Percentiles rank a stretch among this genome's conserved stretches.
Conservation (phyloP, 805 yeast genomes). For the Monosporozyma aquatica region DNA sequence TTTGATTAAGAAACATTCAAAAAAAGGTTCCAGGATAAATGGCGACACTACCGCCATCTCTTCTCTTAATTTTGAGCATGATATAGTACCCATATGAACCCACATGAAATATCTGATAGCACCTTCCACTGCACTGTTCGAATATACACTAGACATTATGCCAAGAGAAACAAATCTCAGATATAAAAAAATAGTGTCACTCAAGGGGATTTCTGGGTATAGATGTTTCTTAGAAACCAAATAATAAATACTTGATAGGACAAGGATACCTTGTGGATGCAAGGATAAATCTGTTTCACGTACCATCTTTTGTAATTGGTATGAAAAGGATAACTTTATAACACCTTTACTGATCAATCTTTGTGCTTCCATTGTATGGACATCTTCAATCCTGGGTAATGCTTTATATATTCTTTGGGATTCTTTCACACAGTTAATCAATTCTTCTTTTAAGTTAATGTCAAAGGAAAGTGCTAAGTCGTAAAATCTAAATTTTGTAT, state of each 20-base stretch:
- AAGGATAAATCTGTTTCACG: conserved; percentile 26
- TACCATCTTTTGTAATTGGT: conserved; percentile 24
- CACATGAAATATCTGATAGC: conserved; percentile 31
- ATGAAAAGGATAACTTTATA: conserved; percentile 32
- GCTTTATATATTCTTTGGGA: conserved; percentile 36
- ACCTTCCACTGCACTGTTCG: conserved; percentile 23
- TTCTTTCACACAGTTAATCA: conserved; percentile 31
- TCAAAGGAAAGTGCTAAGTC: conserved; percentile 59
- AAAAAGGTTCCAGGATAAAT: conserved; percentile 30
- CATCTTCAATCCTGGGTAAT: conserved; percentile 22
- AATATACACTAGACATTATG: conserved; percentile 18
- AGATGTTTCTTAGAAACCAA: conserved; percentile 15
- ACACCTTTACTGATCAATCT: conserved; percentile 31
- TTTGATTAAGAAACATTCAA: conserved; percentile 35
- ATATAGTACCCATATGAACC: conserved; percentile 25
- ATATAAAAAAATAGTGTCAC: conserved; percentile 34
- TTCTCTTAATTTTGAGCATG: conserved; percentile 13
- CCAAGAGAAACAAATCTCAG: conserved; percentile 37
- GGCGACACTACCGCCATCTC: conserved; percentile 24
- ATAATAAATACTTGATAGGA: conserved; percentile 21
- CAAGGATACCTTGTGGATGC: conserved; percentile 30
- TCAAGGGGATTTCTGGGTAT: conserved; percentile 12
- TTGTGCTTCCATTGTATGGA: conserved; percentile 25
- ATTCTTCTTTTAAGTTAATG: conserved; percentile 40
- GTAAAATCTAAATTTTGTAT: conserved; percentile 34